A percentile compares a stretch with the other conserved stretches of the same genome.
Conservation (phyloP, 78 protist species). For the Mastigamoeba balamuthi region DNA sequence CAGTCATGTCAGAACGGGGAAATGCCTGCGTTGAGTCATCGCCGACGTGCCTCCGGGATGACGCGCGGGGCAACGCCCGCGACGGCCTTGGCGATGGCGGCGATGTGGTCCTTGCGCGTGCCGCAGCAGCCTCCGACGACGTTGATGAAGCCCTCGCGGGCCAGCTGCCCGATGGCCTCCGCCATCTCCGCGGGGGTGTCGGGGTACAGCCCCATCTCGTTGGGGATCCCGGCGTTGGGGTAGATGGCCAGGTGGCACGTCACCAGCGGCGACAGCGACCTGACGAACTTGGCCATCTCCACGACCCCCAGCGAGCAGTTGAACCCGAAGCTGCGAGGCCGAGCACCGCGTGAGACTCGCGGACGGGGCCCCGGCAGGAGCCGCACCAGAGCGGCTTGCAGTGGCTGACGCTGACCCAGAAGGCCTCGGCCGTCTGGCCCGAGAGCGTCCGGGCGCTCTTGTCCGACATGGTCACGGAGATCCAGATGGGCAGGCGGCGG, state of each 20-base stretch:
- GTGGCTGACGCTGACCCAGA: constrained; percentile 64
- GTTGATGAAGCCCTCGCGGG: constrained; percentile 72
- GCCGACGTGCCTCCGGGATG: neutral
- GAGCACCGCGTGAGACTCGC: too few relatives aligned
- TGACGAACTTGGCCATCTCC: constrained; percentile 84
- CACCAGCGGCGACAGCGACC: constrained; percentile 34
- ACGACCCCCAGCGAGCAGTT: constrained; percentile 96
- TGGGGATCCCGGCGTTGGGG: constrained; percentile 94
- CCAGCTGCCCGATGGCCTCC: constrained; percentile 48
- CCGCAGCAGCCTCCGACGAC: constrained; percentile 98
- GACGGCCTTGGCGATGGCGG: constrained; percentile 49
- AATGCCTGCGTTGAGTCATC: too few relatives aligned
- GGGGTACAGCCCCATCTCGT: constrained; percentile 91
- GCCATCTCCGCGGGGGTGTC: constrained; percentile 83
- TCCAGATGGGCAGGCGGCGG: constrained; percentile 27
- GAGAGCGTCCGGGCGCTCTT: constrained; percentile 89
- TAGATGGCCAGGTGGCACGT: constrained; percentile 47
- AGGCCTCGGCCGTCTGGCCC: constrained; percentile 95
- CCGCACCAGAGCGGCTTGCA: constrained; percentile 24
- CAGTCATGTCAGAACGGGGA: too few relatives aligned
- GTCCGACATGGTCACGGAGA: constrained; percentile 94
- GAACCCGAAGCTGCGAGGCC: constrained; percentile 64
- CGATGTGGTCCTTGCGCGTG: constrained; percentile 90
- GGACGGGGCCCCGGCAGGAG: too few relatives aligned
- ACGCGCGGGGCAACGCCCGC: neutral